phyloP scores from a whole-genome alignment of 2,329 filamentous ascomycete species.

The Rasamsonia emersonii region DNA sequence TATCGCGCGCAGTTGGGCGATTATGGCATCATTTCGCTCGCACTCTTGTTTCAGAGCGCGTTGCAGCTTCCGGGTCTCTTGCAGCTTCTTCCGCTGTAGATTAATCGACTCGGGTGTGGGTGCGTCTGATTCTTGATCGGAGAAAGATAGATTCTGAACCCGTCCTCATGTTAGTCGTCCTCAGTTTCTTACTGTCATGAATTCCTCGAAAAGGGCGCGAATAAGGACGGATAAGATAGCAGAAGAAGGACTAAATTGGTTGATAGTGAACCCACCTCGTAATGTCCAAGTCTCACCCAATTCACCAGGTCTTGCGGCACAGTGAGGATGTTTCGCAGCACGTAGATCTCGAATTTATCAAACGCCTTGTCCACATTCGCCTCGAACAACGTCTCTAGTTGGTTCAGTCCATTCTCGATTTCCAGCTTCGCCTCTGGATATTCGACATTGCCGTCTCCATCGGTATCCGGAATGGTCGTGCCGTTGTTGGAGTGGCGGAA shows the following conservation, averaged over 20 bases:
- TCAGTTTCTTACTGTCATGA: too few species aligned
- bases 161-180: neutral
- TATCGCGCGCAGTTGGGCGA: conserved; percentile 55
- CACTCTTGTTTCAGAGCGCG: conserved; percentile 60
- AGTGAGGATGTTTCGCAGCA: conserved; percentile 73
- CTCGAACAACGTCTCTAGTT: conserved; percentile 73
- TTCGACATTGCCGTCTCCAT: conserved; percentile 38
- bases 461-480: conserved; percentile 38
- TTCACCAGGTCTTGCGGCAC: conserved; percentile 62
- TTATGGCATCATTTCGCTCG: conserved; percentile 61
- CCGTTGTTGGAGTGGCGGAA: conserved; percentile 51
- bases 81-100: conserved; percentile 62
- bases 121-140: conserved; percentile 21
- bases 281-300: conserved; percentile 78
- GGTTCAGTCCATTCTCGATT: conserved; percentile 80
- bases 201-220: too few species aligned
- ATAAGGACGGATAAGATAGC: neutral
- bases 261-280: conserved; percentile 49
- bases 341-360: conserved; percentile 82
- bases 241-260: neutral
- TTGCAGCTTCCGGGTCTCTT: conserved; percentile 71
- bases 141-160: conserved; percentile 29
- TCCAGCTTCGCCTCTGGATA: conserved; percentile 54
- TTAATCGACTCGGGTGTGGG: conserved; percentile 62
- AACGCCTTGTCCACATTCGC: conserved; percentile 77